A percentile compares a stretch with the other conserved stretches of the same genome.
phyloP scores from a whole-genome alignment of 345 rosid genomes.

The Heritiera fomes region DNA sequence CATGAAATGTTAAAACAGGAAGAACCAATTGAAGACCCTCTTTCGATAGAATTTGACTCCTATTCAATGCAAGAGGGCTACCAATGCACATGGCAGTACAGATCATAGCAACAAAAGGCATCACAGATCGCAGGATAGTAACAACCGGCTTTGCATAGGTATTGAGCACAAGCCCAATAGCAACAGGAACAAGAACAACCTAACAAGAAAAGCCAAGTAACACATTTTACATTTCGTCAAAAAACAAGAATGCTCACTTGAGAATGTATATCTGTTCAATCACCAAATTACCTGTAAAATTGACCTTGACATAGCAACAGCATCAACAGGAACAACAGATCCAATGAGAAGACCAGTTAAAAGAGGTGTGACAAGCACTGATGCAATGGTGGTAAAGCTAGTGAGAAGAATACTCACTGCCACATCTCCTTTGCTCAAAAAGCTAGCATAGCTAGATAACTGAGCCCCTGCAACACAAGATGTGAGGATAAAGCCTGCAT shows the following conservation, averaged over 20 bases:
- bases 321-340: slow-evolving; percentile 91
- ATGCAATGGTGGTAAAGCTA: slow-evolving; percentile 77
- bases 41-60: slow-evolving; percentile 66
- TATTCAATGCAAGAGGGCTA: slow-evolving; percentile 89
- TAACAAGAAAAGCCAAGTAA: slow-evolving; percentile 27
- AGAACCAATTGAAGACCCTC: slow-evolving; percentile 70
- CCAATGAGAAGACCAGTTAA: slow-evolving; percentile 79
- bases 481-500: slow-evolving; percentile 83
- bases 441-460: slow-evolving; percentile 79
- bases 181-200: slow-evolving; percentile 90
- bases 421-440: slow-evolving; percentile 83
- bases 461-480: slow-evolving; percentile 96
- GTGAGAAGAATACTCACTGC: slow-evolving; percentile 93
- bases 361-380: slow-evolving; percentile 67
- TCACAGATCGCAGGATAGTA: slow-evolving; percentile 63
- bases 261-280: not conserved
- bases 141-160: slow-evolving; percentile 88
- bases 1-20: slow-evolving; percentile 82
- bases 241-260: slow-evolving; percentile 3
- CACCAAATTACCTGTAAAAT: slow-evolving; percentile 70
- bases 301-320: slow-evolving; percentile 93
- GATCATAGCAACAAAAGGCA: slow-evolving; percentile 93
- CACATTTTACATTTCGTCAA: not conserved
- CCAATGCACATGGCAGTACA: slow-evolving; percentile 91
- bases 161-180: slow-evolving; percentile 80